Percentiles rank a stretch among this genome's conserved stretches.
Conservation (phyloP, 805 yeast species). For the Yamadazyma ubonensis region DNA sequence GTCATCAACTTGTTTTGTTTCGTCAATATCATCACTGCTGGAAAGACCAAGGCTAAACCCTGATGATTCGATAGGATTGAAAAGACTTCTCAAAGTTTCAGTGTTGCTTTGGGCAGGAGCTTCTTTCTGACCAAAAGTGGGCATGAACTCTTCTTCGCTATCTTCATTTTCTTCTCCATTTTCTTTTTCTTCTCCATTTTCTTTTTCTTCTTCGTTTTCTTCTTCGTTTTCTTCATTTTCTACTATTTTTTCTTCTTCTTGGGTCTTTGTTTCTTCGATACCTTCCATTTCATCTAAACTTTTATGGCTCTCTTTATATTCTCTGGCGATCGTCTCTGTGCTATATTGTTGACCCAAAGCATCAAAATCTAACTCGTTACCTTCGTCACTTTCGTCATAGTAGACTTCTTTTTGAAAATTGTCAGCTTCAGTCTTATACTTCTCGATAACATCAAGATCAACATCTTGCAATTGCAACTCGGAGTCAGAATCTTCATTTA, state of each 20-base stretch:
- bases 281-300: constrained; percentile 4
- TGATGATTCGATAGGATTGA: constrained; percentile 40
- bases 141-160: constrained; percentile 49
- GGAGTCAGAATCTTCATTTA: constrained; percentile 4
- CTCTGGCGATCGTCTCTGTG: constrained; percentile 22
- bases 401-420: constrained; percentile 29
- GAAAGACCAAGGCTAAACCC: constrained; percentile 41
- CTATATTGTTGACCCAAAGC: constrained; percentile 19
- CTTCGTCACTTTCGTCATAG: constrained; percentile 41
- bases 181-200: constrained; percentile 11
- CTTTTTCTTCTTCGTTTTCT: constrained; percentile 9
- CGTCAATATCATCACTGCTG: constrained; percentile 44
- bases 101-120: constrained; percentile 32
- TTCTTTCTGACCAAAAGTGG: constrained; percentile 43
- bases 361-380: constrained; percentile 39
- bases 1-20: constrained; percentile 17
- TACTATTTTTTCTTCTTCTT: constrained; percentile 5
- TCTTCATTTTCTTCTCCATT: constrained; percentile 1
- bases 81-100: constrained; percentile 60
- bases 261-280: constrained; percentile 7
- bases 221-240: constrained; percentile 6
- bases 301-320: constrained; percentile 18
- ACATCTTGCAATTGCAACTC: constrained; percentile 24
- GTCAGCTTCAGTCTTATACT: constrained; percentile 21
- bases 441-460: constrained; percentile 18